phyloP scores from a whole-genome alignment of 768 basidiomycete species.

The Hygrophoropsis aurantiaca region DNA sequence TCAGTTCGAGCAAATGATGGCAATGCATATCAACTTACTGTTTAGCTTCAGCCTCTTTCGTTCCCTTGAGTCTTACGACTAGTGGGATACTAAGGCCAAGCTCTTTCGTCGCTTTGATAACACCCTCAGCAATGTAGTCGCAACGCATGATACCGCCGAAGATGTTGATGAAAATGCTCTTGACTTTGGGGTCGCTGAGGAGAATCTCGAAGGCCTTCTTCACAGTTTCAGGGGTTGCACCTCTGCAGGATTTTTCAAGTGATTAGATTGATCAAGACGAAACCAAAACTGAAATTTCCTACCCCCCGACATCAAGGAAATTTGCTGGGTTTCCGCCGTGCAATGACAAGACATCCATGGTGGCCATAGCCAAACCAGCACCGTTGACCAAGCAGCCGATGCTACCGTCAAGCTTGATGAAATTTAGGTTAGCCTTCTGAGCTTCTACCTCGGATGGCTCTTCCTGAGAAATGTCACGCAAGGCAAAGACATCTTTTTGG shows the following conservation, averaged over 20 bases:
- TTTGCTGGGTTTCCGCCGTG: constrained; percentile 98
- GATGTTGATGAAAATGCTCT: constrained; percentile 99
- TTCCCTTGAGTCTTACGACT: constrained; percentile 94
- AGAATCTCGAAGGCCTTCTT: constrained; percentile 99
- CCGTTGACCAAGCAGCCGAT: constrained; percentile 98
- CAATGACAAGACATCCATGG: constrained; percentile 97
- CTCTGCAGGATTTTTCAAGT: constrained; percentile 48
- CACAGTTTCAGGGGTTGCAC: constrained; percentile 98
- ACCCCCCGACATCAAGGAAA: constrained; percentile 98
- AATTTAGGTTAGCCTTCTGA: constrained; percentile 93
- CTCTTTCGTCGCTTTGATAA: constrained; percentile 97
- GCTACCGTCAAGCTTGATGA: constrained; percentile 97
- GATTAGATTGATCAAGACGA: neutral
- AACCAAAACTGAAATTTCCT: constrained; percentile 15
- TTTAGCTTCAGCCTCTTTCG: constrained; percentile 95
- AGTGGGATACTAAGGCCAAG: constrained; percentile 81
- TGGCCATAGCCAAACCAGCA: constrained; percentile 98
- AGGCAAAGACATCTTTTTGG: constrained; percentile 82
- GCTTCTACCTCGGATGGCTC: constrained; percentile 98
- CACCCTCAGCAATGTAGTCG: constrained; percentile 97
- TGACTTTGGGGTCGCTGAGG: constrained; percentile 86
- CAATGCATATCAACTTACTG: constrained; percentile 53
- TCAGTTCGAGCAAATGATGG: constrained; percentile 1
- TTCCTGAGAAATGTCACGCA: constrained; percentile 93
- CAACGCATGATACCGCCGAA: constrained; percentile 99